Evolutionary conservation across 164 flowering plant genomes (phyloP).

Genomic region (Chimonanthus praecox): DNA sequence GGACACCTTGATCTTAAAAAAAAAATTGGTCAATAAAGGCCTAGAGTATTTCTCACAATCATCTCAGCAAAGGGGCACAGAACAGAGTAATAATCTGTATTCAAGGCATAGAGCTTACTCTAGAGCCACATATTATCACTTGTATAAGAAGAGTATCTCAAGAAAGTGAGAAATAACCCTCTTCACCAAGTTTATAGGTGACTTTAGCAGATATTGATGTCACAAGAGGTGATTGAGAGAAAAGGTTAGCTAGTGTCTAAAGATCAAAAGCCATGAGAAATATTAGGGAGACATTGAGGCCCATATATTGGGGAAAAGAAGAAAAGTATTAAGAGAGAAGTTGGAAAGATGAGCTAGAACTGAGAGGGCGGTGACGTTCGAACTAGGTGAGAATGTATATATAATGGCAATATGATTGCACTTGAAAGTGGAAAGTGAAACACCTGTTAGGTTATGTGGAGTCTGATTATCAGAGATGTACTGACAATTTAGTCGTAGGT

Average conservation of each 20-base stretch:
- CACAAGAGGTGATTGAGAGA: too few species aligned
- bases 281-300: neutral
- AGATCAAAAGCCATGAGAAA: neutral
- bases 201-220: neutral
- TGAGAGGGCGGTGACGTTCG: too few species aligned
- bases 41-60: conserved; percentile 39
- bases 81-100: conserved; percentile 56
- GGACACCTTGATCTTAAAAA: too few species aligned
- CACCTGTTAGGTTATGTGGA: too few species aligned
- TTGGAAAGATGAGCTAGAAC: neutral
- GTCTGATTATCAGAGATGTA: too few species aligned
- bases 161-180: conserved; percentile 14
- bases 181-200: neutral
- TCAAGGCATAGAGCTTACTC: conserved; percentile 32
- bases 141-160: conserved; percentile 14
- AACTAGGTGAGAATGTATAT: too few species aligned
- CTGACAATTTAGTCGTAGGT: too few species aligned
- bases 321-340: neutral
- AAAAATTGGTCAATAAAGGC: conserved; percentile 61
- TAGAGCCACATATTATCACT: conserved; percentile 17
- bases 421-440: too few species aligned
- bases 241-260: neutral
- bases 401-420: too few species aligned
- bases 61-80: conserved; percentile 62
- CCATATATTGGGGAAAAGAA: neutral